A percentile compares a stretch with the other conserved stretches of the same genome.
Evolutionary conservation across 805 yeast species (phyloP).

Genomic region (Cyberlindnera xylosilytica): DNA sequence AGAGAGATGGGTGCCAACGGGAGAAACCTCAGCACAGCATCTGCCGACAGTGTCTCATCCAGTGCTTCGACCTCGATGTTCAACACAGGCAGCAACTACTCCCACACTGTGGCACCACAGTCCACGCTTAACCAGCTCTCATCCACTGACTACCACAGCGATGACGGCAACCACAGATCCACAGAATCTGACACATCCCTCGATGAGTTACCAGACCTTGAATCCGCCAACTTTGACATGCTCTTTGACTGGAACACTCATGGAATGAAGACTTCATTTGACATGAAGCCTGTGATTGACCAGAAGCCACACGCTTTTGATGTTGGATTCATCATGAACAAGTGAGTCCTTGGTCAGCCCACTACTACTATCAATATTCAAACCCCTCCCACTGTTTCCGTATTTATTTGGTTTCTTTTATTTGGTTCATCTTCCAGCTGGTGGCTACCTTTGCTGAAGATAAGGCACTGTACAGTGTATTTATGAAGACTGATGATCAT

Average conservation of each 20-base stretch:
- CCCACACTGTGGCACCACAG: conserved; percentile 1
- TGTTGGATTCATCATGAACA: conserved; percentile 6
- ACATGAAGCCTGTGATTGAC: conserved; percentile 1
- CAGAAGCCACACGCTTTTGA: conserved; percentile 5
- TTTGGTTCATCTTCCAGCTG: not conserved
- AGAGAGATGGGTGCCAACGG: not conserved
- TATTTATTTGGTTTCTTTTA: not conserved
- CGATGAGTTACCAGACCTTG: conserved; percentile 17
- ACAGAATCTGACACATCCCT: conserved; percentile 15
- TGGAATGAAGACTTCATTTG: conserved; percentile 2
- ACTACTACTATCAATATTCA: conserved; percentile 8
- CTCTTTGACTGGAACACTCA: conserved; percentile 15
- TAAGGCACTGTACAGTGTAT: too few relatives aligned
- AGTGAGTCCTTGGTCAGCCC: not conserved
- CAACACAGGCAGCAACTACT: conserved; percentile 5
- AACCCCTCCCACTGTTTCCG: not conserved
- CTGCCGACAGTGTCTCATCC: conserved; percentile 3
- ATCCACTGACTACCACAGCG: not conserved
- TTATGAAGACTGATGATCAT: too few relatives aligned
- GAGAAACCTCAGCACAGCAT: conserved; percentile 4
- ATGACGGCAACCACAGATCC: not conserved
- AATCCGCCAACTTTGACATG: conserved; percentile 10
- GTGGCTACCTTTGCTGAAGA: not conserved
- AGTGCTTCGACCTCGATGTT: conserved; percentile 10
- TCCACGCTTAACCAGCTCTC: too few relatives aligned